Evolutionary conservation across 2,329 filamentous ascomycete genomes (phyloP), one percentile per base, ranked within the genome.

Genomic region (Raffaelea ambrosiae): DNA sequence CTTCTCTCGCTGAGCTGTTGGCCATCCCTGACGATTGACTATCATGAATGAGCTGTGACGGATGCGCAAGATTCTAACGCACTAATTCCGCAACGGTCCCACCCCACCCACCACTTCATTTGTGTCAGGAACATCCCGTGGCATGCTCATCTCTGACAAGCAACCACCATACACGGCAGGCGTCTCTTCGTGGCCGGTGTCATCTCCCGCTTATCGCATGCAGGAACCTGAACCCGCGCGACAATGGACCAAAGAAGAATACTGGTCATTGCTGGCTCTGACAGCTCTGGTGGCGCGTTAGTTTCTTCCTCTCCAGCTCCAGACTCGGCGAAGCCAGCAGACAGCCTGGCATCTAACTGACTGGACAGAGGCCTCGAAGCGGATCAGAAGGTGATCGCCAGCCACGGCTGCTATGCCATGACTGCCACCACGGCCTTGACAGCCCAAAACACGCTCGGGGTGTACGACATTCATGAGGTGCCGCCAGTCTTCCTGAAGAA

Each of bases 401-500:
- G 87, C 18, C 89, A 97, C 76, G 83, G 85, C 51, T 93, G 87
- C 68, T 97, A 97, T 73, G 89, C 88, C 51, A 94, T 96, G 82
- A 96, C 91, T 44, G 88, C 90, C 20, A 96, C 91, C 10, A 94
- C 91, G 14, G 91, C 91, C 19, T 71, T 98, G 60, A 98, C 93
- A n/a, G 90, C 88, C 16, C 93, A 97, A 62, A 95, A 97, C 66
- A 98, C 93, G 0, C 74, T 78, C 46, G 88, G 88, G 4, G 89
- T 97, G 14, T 73, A 81, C 52, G 88, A 77, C 54, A 88, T 97
- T 45, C 88, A 95, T 60, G 70, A 84, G 48, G 79, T 86, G 8
- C 91, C 91, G 0, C 72, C 86, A 0, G 72, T 74, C 4, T 96
- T 97, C 64, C 80, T 96, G 21, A 73, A 73, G 54, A 86, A 87